Base-by-base conservation (phyloP, 805 yeast species). In the Lipomyces sp. region DNA sequence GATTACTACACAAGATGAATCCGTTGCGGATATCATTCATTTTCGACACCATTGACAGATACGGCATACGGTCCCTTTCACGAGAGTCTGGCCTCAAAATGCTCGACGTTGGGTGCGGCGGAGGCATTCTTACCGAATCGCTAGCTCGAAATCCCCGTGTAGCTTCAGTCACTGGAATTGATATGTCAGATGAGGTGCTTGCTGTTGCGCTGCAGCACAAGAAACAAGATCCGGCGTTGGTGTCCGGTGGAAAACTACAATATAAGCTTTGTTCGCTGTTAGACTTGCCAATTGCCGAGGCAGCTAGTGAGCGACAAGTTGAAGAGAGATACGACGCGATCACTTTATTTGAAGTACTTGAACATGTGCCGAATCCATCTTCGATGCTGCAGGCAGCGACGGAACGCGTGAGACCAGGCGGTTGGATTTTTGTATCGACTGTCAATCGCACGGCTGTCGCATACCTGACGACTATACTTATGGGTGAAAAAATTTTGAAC, bases 71-170 rank as follows among this genome's bases (percentile, higher is more conserved):
- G 37, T 65, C 61, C 4, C 97, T 97, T 0, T 96, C 97, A 0
- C 92, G 88, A 79, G 85, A 86, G 69, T 72, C 84, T 42, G 87
- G 86, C 61, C 76, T 92, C 75, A 2, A 77, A 15, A 92, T 87
- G 0, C 79, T 95, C 64, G 99, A 95, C 75, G 87, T 95, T 62
- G 99, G 99, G 0, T 95, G 99, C 77, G 99, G 99, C 24, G 99
- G 99, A n/a, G 99, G 99, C 0, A 87, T 95, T 33, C 79, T 95
- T 24, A 81, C 93, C 4, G 99, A 95, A 75, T 87, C 94, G 0
- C 77, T 95, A 74, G 97, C 97, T 0, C 81, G 99, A 71, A 78
- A 90, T 72, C 71, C 76, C 11, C 84, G 84, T 65, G 85, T 91
- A 3, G 75, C 81, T 10, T 75, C 80, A 0, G 97, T 95, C 4